Evolutionary conservation across 2,329 filamentous ascomycete genomes (phyloP), one percentile per base, ranked within the genome.

Genomic region (Botrytis fabae): DNA sequence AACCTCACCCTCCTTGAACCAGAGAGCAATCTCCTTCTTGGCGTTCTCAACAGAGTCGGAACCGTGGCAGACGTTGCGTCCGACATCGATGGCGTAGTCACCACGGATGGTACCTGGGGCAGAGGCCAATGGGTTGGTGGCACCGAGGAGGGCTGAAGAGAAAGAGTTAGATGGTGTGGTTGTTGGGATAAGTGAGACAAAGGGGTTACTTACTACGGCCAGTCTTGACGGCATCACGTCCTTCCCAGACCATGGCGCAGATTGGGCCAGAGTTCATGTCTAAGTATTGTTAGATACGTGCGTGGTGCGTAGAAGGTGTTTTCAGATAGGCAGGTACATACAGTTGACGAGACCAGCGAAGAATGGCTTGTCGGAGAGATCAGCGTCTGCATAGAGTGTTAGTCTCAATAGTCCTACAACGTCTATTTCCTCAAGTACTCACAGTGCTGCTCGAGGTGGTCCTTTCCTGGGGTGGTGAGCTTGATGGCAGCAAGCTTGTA

Each of bases 191-290:
- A 22, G 44, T 70, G 7, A 64, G 40, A 69, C 18, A 63, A 38
- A 51, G 59, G 40, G 40, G 65, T 42, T 77, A 87, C 90, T 79
- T 90, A 93, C 91, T 84, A 83, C 96, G 95, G 86, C 96, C 96
- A 80, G 95, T 98, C 93, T 98, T 98, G 90, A 98, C 95, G 85
- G 92, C 96, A 83, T 99, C 95, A 90, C 93, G 93, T 83, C 96
- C 96, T 87, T 99, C 95, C 96, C 96, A 99, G 86, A 99, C 92
- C 95, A 98, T 99, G 88, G 96, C 96, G 89, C 90, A 92, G 88
- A 99, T 95, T 84, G 96, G 96, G 84, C 96, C 96, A 85, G 91
- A 95, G 85, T 90, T 87, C 96, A 98, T 99, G 91, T 98, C 94
- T 97, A 78, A 75, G 42, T 73, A 54, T 69, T 77, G 75, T 82